These are phyloP conservation scores for Pseudogymnoascus sp. DNA, from an alignment of 2,329 filamentous ascomycete species.

Conservation along the genomic window DNA sequence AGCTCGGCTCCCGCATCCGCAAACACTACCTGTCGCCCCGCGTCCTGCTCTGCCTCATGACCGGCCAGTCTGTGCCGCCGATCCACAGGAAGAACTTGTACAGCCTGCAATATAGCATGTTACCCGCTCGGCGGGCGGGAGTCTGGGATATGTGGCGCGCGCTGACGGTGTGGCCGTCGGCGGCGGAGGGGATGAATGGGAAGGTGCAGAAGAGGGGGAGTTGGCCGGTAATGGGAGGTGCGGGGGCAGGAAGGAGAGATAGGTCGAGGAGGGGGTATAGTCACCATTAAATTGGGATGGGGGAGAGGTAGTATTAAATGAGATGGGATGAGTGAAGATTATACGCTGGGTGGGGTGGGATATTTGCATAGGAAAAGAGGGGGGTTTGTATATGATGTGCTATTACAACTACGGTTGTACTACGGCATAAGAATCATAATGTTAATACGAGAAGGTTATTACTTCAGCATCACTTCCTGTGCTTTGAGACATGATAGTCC, in stretches of 20 bases:
- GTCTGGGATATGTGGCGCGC: constrained; percentile 76
- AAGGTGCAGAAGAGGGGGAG: constrained; percentile 13
- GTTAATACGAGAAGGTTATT: background rate
- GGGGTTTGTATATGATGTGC: background rate
- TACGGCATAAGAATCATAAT: background rate
- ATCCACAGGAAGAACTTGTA: constrained; percentile 94
- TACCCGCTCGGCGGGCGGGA: constrained; percentile 73
- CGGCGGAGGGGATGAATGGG: constrained; percentile 3
- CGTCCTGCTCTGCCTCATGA: constrained; percentile 81
- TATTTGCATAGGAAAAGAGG: background rate
- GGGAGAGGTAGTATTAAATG: constrained; percentile 18
- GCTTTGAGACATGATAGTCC: constrained; percentile 7
- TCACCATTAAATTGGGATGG: background rate
- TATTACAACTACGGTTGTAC: background rate
- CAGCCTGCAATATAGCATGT: constrained; percentile 95
- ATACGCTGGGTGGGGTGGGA: background rate
- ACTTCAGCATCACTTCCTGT: background rate
- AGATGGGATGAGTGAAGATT: constrained; percentile 22
- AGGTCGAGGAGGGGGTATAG: constrained; percentile 14
- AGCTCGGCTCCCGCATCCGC: constrained; percentile 83
- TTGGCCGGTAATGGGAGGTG: constrained; percentile 10
- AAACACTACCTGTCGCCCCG: constrained; percentile 91
- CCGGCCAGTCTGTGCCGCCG: constrained; percentile 87
- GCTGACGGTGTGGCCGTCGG: constrained; percentile 22
- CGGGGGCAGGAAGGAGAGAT: constrained; percentile 15